phyloP scores from a whole-genome alignment of 805 yeast species.

The Lipomyces japonicus region DNA sequence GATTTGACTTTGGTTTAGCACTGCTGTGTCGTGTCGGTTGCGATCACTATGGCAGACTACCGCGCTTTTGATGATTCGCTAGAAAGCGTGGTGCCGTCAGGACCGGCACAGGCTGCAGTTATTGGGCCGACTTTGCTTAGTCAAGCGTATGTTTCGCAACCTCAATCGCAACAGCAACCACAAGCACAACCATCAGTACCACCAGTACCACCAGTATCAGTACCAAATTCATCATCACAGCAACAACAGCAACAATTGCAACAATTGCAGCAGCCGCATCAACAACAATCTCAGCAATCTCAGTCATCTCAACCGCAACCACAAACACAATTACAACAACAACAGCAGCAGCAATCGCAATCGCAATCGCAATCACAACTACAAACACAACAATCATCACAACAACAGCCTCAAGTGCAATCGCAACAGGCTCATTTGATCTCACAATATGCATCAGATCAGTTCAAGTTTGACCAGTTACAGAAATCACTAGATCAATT shows the following conservation, averaged over 20 bases:
- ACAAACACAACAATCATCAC: conserved; percentile 2
- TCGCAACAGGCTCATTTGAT: too few relatives aligned
- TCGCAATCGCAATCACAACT: conserved; percentile 27
- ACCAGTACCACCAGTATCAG: conserved; percentile 6
- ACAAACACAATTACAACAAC: conserved; percentile 8
- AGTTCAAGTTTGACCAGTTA: conserved; percentile 17
- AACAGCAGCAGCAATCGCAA: conserved; percentile 37
- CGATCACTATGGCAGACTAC: conserved; percentile 17
- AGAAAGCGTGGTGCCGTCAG: conserved; percentile 16
- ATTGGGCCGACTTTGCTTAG: conserved; percentile 4
- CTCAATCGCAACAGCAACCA: background rate
- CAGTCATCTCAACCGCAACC: background rate
- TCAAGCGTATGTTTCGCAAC: conserved; percentile 4
- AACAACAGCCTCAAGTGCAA: background rate
- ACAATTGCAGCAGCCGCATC: conserved; percentile 28
- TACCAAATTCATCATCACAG: conserved; percentile 14
- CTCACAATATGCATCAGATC: too few relatives aligned
- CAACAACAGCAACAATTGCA: conserved; percentile 15
- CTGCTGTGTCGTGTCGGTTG: too few relatives aligned
- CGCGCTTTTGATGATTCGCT: conserved; percentile 21
- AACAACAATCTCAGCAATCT: conserved; percentile 29
- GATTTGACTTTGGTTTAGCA: background rate
- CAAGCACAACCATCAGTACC: conserved; percentile 7
- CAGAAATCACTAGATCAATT: conserved; percentile 31
- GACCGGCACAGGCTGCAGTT: conserved; percentile 9